A percentile compares a stretch with the other conserved stretches of the same genome.
Conservation (phyloP, 1,284 basidiomycete genomes). For the Xerocomus cyaneibrunnescens region DNA sequence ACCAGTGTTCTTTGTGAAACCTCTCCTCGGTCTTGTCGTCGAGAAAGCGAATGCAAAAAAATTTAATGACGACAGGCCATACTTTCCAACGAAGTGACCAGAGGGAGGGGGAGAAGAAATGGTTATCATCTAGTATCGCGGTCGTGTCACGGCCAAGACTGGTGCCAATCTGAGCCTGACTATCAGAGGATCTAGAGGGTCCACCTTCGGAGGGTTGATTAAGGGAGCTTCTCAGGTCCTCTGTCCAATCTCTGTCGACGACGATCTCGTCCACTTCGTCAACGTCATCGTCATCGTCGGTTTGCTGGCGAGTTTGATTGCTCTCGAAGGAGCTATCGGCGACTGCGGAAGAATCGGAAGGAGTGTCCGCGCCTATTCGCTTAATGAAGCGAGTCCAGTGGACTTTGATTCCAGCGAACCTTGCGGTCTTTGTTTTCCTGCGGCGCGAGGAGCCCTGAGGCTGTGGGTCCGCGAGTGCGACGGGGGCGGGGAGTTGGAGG, state of each 20-base stretch:
- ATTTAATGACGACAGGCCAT: constrained; percentile 42
- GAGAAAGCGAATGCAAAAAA: constrained; percentile 57
- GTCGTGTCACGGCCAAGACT: constrained; percentile 38
- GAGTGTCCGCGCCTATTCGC: constrained; percentile 43
- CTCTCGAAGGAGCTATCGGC: constrained; percentile 44
- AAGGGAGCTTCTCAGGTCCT: constrained; percentile 51
- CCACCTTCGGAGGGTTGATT: constrained; percentile 50
- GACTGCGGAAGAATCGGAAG: constrained; percentile 42
- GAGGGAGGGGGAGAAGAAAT: constrained; percentile 29
- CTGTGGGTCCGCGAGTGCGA: constrained; percentile 11
- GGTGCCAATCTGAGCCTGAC: constrained; percentile 35
- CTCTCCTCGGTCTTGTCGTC: constrained; percentile 59
- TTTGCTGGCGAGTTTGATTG: constrained; percentile 31
- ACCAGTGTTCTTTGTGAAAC: constrained; percentile 56
- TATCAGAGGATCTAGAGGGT: constrained; percentile 46
- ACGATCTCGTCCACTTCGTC: constrained; percentile 62
- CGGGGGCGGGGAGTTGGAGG: constrained; percentile 26
- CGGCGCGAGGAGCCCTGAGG: constrained; percentile 6
- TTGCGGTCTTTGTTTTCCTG: constrained; percentile 35
- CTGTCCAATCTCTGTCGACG: constrained; percentile 68
- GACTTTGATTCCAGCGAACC: constrained; percentile 40
- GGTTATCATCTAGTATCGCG: constrained; percentile 32
- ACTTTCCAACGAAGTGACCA: constrained; percentile 42
- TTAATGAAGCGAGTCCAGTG: constrained; percentile 46
- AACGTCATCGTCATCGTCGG: constrained; percentile 31